These are phyloP conservation scores for Amesomyces nigricolor DNA, from an alignment of 2,329 filamentous ascomycete species.

Conservation along the genomic window DNA sequence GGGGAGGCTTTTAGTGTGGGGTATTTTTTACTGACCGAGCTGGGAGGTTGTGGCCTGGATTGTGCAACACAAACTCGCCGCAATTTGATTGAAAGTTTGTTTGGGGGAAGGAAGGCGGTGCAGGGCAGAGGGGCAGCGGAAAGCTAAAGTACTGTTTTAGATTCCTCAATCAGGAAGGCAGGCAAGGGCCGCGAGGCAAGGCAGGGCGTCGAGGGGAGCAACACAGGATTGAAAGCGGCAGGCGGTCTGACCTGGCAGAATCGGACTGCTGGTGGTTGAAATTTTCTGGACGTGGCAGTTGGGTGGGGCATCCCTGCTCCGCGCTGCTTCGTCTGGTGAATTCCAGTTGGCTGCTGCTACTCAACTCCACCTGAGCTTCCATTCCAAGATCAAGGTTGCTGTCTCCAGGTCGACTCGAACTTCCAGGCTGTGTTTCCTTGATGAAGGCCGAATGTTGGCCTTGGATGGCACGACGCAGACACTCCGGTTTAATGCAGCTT, in stretches of 20 bases:
- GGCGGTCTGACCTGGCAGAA: constrained; percentile 18
- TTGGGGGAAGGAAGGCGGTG: constrained; percentile 3
- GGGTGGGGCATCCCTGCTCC: constrained; percentile 24
- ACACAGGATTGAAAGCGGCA: constrained; percentile 10
- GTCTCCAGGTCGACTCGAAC: neutral
- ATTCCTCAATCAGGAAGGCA: constrained; percentile 15
- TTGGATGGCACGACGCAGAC: constrained; percentile 8
- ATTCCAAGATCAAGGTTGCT: neutral
- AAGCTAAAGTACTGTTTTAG: constrained; percentile 12
- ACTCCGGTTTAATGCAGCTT: constrained; percentile 25
- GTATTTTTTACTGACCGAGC: constrained; percentile 19
- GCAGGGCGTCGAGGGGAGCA: constrained; percentile 15
- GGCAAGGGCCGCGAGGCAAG: constrained; percentile 1
- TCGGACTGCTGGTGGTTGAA: constrained; percentile 24
- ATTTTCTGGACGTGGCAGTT: constrained; percentile 24
- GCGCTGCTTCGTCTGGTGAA: constrained; percentile 16
- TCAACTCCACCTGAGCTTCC: too few relatives aligned
- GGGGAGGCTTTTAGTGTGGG: constrained; percentile 22
- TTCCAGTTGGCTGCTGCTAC: neutral
- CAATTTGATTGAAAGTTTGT: constrained; percentile 10
- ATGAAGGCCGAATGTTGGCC: constrained; percentile 7
- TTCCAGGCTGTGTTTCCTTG: constrained; percentile 11
- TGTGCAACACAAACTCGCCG: constrained; percentile 16
- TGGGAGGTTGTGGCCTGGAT: constrained; percentile 5
- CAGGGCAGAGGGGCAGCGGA: constrained; percentile 9